Conservation (phyloP, 139 green algal species). For the Coccomyxa sp. region DNA sequence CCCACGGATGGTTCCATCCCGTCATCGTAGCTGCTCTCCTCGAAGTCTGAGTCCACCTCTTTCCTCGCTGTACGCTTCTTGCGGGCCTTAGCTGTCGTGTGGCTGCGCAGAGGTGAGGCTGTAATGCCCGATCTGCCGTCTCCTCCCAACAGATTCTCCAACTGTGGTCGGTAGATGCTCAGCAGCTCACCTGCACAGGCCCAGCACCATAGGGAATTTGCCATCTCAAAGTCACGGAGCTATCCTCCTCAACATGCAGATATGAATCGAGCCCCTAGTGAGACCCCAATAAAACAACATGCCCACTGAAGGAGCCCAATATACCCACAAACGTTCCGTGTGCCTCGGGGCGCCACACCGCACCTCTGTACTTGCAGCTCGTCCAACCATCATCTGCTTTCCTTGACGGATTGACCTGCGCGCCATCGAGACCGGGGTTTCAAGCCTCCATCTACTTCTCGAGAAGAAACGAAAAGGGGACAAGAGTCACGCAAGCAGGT, state of each 20-base stretch:
- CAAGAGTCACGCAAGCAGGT: neutral
- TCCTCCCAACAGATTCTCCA: neutral
- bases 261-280: too few relatives aligned
- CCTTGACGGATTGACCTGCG: constrained; percentile 12
- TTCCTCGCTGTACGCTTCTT: neutral
- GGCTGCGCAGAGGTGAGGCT: neutral
- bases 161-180: constrained; percentile 4
- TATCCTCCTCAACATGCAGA: too few relatives aligned
- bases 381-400: constrained; percentile 33
- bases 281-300: too few relatives aligned
- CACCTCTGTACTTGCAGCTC: constrained; percentile 1
- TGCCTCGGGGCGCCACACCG: neutral
- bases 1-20: constrained; percentile 1
- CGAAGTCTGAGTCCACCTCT: neutral
- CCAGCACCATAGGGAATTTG: too few relatives aligned
- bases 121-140: neutral
- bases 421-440: neutral
- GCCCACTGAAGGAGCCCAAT: too few relatives aligned
- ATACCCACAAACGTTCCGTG: too few relatives aligned
- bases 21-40: neutral
- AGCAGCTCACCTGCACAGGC: neutral
- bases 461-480: neutral
- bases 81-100: neutral
- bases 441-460: neutral
- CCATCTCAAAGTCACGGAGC: too few relatives aligned